Percentiles rank a stretch among this genome's conserved stretches.
Evolutionary conservation across 2,329 filamentous ascomycete genomes (phyloP).

Genomic region (Arthrobotrys pseudoclavata): DNA sequence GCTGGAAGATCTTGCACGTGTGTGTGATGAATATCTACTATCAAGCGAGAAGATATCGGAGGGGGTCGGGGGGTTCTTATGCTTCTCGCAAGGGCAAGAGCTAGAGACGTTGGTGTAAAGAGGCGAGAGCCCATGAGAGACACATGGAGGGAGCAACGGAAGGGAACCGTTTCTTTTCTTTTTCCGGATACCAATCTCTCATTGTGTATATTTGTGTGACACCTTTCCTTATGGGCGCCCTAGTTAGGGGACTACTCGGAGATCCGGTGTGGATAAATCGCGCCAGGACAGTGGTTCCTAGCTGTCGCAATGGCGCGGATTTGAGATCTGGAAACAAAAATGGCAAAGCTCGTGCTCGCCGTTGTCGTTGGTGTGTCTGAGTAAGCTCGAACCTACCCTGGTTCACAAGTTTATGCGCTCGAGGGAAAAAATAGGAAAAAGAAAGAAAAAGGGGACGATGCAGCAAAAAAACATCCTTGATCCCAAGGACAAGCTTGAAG

Average conservation of each 20-base stretch:
- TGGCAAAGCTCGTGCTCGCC: slow-evolving; percentile 35
- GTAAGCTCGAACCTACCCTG: slow-evolving; percentile 50
- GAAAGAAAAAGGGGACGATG: slow-evolving; percentile 36
- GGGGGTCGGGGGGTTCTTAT: slow-evolving; percentile 57
- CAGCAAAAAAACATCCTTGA: slow-evolving; percentile 46
- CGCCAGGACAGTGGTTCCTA: slow-evolving; percentile 43
- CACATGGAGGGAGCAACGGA: slow-evolving; percentile 57
- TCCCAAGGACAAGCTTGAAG: slow-evolving; percentile 43
- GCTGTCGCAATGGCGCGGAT: slow-evolving; percentile 51
- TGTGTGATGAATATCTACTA: slow-evolving; percentile 52
- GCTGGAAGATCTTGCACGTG: slow-evolving; percentile 49
- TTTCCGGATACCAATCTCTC: slow-evolving; percentile 35
- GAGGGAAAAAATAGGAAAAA: slow-evolving; percentile 32
- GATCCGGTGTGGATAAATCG: slow-evolving; percentile 48
- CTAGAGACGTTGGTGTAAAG: slow-evolving; percentile 48
- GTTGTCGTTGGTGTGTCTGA: slow-evolving; percentile 41
- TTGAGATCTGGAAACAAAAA: slow-evolving; percentile 51
- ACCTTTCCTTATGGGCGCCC: slow-evolving; percentile 29
- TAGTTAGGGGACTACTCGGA: slow-evolving; percentile 50
- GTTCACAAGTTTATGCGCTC: slow-evolving; percentile 36
- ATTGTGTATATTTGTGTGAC: slow-evolving; percentile 26
- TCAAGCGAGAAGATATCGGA: slow-evolving; percentile 58
- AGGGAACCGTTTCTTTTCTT: slow-evolving; percentile 20
- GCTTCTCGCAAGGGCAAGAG: slow-evolving; percentile 49
- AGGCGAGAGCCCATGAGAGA: slow-evolving; percentile 56